These are phyloP conservation scores for Annulohypoxylon truncatum DNA, from an alignment of 2,329 filamentous ascomycete genomes.

Conservation along the genomic window DNA sequence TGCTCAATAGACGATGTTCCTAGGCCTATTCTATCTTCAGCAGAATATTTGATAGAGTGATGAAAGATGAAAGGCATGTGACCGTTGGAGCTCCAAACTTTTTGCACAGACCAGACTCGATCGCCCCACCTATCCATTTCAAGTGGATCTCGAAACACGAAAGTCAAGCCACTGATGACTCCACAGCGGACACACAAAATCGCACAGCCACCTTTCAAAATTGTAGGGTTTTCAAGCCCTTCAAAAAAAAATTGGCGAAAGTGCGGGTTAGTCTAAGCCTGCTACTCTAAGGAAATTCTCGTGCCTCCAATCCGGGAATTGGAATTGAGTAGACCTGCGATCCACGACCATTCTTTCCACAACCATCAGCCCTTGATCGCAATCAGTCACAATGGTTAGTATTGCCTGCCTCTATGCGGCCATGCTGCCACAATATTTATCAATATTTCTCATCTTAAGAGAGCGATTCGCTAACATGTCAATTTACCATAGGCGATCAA, in stretches of 20 bases:
- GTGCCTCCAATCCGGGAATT: slow-evolving; percentile 50
- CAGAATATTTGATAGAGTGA: too few species aligned
- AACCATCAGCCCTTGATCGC: slow-evolving; percentile 62
- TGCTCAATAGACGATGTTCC: too few species aligned
- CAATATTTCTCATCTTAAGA: slow-evolving; percentile 40
- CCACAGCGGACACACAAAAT: slow-evolving; percentile 9
- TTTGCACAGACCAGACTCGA: neutral
- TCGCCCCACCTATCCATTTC: neutral
- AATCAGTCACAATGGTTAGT: slow-evolving; percentile 60
- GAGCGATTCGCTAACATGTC: slow-evolving; percentile 50
- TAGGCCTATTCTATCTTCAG: too few species aligned
- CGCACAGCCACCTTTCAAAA: slow-evolving; percentile 25
- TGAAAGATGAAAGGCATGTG: neutral
- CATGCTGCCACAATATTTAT: neutral
- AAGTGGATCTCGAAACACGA: neutral
- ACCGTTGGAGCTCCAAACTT: neutral
- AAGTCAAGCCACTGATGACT: neutral
- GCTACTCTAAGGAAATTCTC: slow-evolving; percentile 49
- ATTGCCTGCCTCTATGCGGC: neutral
- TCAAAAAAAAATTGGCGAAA: slow-evolving; percentile 55
- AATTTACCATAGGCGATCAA: slow-evolving; percentile 84
- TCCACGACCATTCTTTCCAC: slow-evolving; percentile 51
- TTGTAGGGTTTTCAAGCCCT: slow-evolving; percentile 60
- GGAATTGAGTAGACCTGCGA: slow-evolving; percentile 48
- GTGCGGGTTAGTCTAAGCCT: slow-evolving; percentile 42